phyloP scores from a whole-genome alignment of 2,329 filamentous ascomycete species.

The Diaporthe nobilis region DNA sequence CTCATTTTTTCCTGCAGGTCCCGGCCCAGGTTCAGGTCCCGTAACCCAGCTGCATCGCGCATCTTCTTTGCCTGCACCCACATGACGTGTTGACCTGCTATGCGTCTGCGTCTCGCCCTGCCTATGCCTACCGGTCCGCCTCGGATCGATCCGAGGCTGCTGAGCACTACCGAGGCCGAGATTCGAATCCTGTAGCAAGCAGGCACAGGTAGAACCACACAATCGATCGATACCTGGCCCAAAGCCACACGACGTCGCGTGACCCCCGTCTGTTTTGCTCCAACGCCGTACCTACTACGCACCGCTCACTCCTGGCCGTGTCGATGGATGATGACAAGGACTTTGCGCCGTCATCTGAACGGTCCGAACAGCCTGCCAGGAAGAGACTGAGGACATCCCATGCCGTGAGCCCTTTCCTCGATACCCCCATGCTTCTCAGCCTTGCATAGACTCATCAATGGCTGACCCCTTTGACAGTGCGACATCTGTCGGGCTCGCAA shows the following conservation, averaged over 20 bases:
- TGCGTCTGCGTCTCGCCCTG: constrained; percentile 19
- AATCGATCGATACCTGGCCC: neutral
- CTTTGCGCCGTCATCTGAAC: constrained; percentile 44
- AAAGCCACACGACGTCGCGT: constrained; percentile 16
- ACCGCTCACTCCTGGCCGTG: neutral
- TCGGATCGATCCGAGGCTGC: constrained; percentile 31
- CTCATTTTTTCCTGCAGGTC: constrained; percentile 1
- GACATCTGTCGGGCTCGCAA: constrained; percentile 63
- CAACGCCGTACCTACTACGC: neutral
- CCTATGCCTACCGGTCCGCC: constrained; percentile 30
- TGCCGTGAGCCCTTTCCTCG: constrained; percentile 52
- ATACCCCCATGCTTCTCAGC: neutral
- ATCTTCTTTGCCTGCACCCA: neutral
- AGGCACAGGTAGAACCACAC: neutral
- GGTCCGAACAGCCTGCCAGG: constrained; percentile 47
- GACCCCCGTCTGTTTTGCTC: neutral
- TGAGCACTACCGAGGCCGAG: constrained; percentile 29
- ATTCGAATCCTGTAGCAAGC: constrained; percentile 22
- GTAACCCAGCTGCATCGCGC: constrained; percentile 2
- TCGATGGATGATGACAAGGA: constrained; percentile 46
- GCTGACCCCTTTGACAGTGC: constrained; percentile 53
- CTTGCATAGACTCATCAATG: neutral
- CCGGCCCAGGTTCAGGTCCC: neutral
- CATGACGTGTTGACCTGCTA: constrained; percentile 25
- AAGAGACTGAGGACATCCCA: constrained; percentile 60